Conservation (phyloP, 2,329 filamentous ascomycete genomes). For the Coniochaeta ligniaria region DNA sequence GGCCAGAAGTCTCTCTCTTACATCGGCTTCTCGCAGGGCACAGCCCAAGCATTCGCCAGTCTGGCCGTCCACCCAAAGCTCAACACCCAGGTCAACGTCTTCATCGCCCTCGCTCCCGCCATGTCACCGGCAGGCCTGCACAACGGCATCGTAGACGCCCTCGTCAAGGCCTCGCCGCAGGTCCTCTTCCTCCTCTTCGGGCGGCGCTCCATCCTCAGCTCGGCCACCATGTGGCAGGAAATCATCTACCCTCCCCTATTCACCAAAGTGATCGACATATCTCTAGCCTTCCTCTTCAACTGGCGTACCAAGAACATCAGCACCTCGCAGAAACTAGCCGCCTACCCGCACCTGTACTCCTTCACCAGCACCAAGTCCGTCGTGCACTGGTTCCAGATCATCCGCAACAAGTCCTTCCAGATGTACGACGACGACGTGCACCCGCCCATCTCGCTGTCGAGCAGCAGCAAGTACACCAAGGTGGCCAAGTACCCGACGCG, state of each 20-base stretch:
- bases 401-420: constrained; percentile 90
- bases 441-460: constrained; percentile 63
- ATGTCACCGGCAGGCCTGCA: constrained; percentile 92
- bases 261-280: constrained; percentile 76
- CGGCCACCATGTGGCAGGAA: constrained; percentile 94
- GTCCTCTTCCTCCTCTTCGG: constrained; percentile 92
- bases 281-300: constrained; percentile 76
- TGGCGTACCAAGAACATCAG: constrained; percentile 85
- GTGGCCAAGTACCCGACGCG: constrained; percentile 93
- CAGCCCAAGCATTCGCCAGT: constrained; percentile 91
- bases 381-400: constrained; percentile 99
- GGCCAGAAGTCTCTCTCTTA: constrained; percentile 82
- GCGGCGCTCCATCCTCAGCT: constrained; percentile 81
- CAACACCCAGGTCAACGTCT: constrained; percentile 90
- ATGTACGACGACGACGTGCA: constrained; percentile 97
- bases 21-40: constrained; percentile 95
- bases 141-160: constrained; percentile 83
- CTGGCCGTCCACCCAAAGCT: constrained; percentile 86
- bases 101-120: constrained; percentile 90
- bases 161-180: constrained; percentile 89
- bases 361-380: constrained; percentile 96
- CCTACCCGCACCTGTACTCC: constrained; percentile 92
- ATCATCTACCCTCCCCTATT: constrained; percentile 94
- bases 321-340: constrained; percentile 82
- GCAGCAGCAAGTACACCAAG: constrained; percentile 81